Evolutionary conservation across 352 stramenopile genomes (phyloP).

Genomic region (Pythium brassicae): DNA sequence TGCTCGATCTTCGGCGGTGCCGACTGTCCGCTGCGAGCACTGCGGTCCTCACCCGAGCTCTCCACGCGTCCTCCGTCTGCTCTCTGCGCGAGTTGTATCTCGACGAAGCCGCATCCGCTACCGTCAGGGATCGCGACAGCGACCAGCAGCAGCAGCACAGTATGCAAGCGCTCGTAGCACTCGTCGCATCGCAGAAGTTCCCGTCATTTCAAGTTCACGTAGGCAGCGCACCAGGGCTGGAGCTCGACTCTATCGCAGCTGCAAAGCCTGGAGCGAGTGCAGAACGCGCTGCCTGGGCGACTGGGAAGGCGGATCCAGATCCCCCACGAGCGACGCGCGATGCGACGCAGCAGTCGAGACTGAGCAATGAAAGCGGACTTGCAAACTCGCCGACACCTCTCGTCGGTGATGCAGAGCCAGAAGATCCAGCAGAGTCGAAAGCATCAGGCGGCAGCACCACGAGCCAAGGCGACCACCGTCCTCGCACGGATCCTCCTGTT

Average conservation of each 20-base stretch:
- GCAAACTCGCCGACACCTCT: no score
- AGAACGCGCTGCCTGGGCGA: no score
- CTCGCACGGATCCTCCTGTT: background rate
- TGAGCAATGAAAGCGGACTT: no score
- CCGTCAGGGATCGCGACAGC: background rate
- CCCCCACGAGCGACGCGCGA: no score
- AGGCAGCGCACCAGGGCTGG: background rate
- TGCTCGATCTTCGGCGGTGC: constrained; percentile 31
- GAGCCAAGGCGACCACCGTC: no score
- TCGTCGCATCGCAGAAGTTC: constrained; percentile 4
- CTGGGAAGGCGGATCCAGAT: no score
- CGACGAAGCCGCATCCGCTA: background rate
- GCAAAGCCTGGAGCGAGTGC: no score
- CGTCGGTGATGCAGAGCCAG: no score
- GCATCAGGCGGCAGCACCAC: no score
- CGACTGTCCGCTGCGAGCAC: constrained; percentile 17
- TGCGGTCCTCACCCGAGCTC: constrained; percentile 1
- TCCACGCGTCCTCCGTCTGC: constrained; percentile 1
- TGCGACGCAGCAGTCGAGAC: no score
- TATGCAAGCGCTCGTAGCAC: background rate
- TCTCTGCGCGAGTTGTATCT: constrained; percentile 14
- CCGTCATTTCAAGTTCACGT: background rate
- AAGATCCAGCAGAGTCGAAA: no score
- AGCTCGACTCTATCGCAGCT: background rate
- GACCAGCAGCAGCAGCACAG: background rate